Evolutionary conservation across 2,329 filamentous ascomycete genomes (phyloP), one percentile per base, ranked within the genome.

Genomic region (Sphaceloma murrayae): DNA sequence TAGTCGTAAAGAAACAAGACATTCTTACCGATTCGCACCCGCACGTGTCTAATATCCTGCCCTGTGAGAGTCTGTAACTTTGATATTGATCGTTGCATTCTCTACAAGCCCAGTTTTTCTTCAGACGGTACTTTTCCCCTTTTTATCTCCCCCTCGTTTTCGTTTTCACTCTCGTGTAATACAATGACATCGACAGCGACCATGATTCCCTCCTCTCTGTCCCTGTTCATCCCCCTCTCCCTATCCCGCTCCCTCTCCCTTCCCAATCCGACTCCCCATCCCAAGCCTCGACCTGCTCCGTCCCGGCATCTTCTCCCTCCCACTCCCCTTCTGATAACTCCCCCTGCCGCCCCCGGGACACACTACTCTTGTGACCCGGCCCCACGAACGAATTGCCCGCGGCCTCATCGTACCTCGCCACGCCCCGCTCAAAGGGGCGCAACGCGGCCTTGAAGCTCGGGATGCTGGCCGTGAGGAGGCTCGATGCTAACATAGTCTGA

Each of bases 401-500:
- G 10, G 34, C 34, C 17, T 38, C 34, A 38, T 38, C 34, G 34
- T 38, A 38, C 17, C 19, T 38, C 3, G 18, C 11, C 5, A 19
- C 34, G 16, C 19, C 19, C 17, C 34, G 24, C 17, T 48, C 47
- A 18, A 46, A 43, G 16, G 47, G 47, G 7, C 18, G 34, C 34
- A 48, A 42, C 16, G 45, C 45, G 2, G 47, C 39, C 18, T 39
- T 39, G 36, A 48, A 46, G 3, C 43, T 38, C 1, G 43, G 47
- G 14, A 48, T 48, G 4, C 42, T 45, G 29, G 42, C 43, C 9
- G 43, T 36, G 5, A 48, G 19, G 2, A 48, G 43, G 3, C 43
- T 46, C 43, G 34, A 45, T 7, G 29, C 46, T 9, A 48, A 14
- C 43, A 38, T 45, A n/a, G 45, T 34, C 18, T 48, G 46, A 2